phyloP scores from a whole-genome alignment of 2,329 filamentous ascomycete genomes.

The Diaporthe humulicola region DNA sequence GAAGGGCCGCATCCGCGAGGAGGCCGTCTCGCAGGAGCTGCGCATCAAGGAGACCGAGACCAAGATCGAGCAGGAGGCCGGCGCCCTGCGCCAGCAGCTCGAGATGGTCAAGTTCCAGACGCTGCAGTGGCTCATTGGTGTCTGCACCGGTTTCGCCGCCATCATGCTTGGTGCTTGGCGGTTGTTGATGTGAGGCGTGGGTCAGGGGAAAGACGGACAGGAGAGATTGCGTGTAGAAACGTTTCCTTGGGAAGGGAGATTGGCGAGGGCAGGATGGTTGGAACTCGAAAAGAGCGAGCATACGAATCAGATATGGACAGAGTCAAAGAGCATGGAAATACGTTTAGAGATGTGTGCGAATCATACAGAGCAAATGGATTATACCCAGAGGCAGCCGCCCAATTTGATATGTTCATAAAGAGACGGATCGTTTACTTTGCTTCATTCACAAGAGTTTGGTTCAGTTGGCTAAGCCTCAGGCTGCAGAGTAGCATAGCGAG shows the following conservation, averaged over 20 bases:
- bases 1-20: slow-evolving; percentile 95
- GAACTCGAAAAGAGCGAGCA: neutral
- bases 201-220: neutral
- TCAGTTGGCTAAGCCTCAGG: neutral
- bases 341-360: neutral
- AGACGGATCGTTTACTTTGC: neutral
- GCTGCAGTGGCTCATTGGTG: slow-evolving; percentile 97
- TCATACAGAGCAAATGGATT: slow-evolving; percentile 8
- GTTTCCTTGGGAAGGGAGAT: neutral
- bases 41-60: slow-evolving; percentile 99
- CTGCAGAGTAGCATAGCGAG: neutral
- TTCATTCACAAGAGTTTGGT: neutral
- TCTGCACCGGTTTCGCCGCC: slow-evolving; percentile 76
- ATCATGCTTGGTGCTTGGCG: slow-evolving; percentile 78
- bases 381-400: slow-evolving; percentile 26
- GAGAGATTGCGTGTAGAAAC: neutral
- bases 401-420: slow-evolving; percentile 13
- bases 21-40: slow-evolving; percentile 95
- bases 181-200: slow-evolving; percentile 70
- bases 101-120: slow-evolving; percentile 99
- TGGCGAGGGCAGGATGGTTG: neutral
- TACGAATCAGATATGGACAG: neutral
- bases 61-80: slow-evolving; percentile 97
- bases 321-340: neutral
- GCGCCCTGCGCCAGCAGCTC: slow-evolving; percentile 88